Conservation (phyloP, 805 yeast species). For the Myxozyma neotropica region DNA sequence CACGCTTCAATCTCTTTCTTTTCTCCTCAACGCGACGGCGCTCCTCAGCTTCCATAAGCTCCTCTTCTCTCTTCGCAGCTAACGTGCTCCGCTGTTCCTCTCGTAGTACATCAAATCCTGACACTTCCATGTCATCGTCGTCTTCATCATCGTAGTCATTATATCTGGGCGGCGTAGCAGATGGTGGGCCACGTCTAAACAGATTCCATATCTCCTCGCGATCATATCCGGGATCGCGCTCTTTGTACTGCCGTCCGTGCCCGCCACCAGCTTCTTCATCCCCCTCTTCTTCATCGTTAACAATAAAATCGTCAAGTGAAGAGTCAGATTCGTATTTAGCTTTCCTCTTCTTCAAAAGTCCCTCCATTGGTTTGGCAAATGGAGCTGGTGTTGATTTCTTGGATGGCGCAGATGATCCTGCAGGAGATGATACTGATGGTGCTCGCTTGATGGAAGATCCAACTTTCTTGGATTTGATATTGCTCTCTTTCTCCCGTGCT, state of each 20-base stretch:
- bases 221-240: conserved; percentile 58
- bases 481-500: not conserved
- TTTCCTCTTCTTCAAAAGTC: conserved; percentile 50
- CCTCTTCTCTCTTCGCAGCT: conserved; percentile 76
- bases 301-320: conserved; percentile 58
- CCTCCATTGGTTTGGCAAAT: conserved; percentile 41
- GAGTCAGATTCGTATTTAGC: conserved; percentile 35
- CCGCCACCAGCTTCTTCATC: conserved; percentile 31
- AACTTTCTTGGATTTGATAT: not conserved
- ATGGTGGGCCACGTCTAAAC: conserved; percentile 54
- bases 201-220: conserved; percentile 89
- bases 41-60: conserved; percentile 54
- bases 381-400: conserved; percentile 48
- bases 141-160: conserved; percentile 41
- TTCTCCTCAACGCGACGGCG: conserved; percentile 31
- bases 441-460: too few relatives aligned
- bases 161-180: not conserved
- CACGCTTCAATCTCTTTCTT: conserved; percentile 16
- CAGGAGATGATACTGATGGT: not conserved
- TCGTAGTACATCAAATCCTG: conserved; percentile 81
- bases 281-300: conserved; percentile 56
- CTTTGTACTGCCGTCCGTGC: not conserved
- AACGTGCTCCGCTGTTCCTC: conserved; percentile 75
- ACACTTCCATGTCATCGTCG: conserved; percentile 83
- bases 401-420: not conserved